Evolutionary conservation across 495 filamentous ascomycete species (phyloP).

Genomic region (Talaromyces adpressus): DNA sequence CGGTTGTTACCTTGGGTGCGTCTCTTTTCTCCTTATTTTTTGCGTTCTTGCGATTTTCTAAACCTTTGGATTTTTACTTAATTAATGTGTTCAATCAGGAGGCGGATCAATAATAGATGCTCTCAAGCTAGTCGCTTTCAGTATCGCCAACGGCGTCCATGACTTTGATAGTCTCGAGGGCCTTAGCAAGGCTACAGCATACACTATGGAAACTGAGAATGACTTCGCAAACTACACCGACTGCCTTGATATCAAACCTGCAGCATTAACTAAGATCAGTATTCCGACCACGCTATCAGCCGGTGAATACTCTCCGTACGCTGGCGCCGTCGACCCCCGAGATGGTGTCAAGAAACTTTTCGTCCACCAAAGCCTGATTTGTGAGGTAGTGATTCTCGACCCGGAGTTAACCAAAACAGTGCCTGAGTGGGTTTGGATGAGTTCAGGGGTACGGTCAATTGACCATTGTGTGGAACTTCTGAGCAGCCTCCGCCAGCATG

Average conservation of each 20-base stretch:
- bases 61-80: neutral
- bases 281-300: constrained; percentile 3
- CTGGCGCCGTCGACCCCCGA: neutral
- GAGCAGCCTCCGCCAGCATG: constrained; percentile 3
- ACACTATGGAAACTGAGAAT: constrained; percentile 7
- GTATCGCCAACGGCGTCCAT: constrained; percentile 2
- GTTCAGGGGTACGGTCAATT: constrained; percentile 4
- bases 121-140: constrained; percentile 1
- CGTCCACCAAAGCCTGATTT: constrained; percentile 7
- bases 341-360: constrained; percentile 5
- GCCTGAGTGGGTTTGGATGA: constrained; percentile 6
- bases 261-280: constrained; percentile 1
- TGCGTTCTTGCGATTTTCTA: neutral
- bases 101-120: constrained; percentile 4
- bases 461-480: constrained; percentile 5
- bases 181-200: constrained; percentile 6
- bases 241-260: neutral
- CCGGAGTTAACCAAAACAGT: constrained; percentile 1
- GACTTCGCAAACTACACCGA: constrained; percentile 2
- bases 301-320: constrained; percentile 2
- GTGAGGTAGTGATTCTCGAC: constrained; percentile 3
- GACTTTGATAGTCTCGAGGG: constrained; percentile 5
- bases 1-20: neutral
- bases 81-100: neutral
- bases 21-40: neutral